Conservation (phyloP, 1,139 yeast genomes). For the Magnusiomyces starmeri region DNA sequence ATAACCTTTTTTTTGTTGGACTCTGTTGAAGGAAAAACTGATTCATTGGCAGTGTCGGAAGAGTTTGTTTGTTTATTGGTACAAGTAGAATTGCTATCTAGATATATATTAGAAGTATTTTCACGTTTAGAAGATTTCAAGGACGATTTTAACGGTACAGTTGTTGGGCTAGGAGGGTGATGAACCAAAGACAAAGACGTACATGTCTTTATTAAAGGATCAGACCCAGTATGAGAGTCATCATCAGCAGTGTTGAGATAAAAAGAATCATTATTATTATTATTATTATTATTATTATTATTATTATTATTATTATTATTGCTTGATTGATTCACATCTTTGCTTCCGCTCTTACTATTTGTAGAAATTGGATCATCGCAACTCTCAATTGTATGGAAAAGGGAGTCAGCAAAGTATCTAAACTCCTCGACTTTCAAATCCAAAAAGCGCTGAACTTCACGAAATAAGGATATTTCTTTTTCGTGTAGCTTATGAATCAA, state of each 20-base stretch:
- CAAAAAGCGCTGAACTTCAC: not conserved
- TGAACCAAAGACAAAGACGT: not conserved
- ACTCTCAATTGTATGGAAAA: not conserved
- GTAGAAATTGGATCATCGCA: not conserved
- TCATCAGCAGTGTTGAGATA: too few relatives aligned
- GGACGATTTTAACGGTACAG: not conserved
- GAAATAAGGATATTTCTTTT: conserved; percentile 3
- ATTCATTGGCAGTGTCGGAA: not conserved
- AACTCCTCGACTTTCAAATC: conserved; percentile 2
- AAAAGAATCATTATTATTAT: too few relatives aligned
- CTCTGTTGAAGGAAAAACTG: not conserved
- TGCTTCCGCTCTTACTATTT: too few relatives aligned
- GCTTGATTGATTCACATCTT: too few relatives aligned
- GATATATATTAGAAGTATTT: too few relatives aligned
- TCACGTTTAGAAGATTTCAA: not conserved
- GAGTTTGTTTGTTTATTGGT: too few relatives aligned
- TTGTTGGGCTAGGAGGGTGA: not conserved
- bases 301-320: too few relatives aligned
- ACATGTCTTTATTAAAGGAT: not conserved
- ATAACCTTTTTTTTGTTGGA: conserved; percentile 14
- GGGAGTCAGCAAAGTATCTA: not conserved
- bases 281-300: too few relatives aligned
- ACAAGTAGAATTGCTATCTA: too few relatives aligned
- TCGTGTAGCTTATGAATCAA: conserved; percentile 6
- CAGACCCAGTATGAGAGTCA: not conserved